phyloP scores from a whole-genome alignment of 75 land plant genomes.

The Cunninghamia lanceolata region DNA sequence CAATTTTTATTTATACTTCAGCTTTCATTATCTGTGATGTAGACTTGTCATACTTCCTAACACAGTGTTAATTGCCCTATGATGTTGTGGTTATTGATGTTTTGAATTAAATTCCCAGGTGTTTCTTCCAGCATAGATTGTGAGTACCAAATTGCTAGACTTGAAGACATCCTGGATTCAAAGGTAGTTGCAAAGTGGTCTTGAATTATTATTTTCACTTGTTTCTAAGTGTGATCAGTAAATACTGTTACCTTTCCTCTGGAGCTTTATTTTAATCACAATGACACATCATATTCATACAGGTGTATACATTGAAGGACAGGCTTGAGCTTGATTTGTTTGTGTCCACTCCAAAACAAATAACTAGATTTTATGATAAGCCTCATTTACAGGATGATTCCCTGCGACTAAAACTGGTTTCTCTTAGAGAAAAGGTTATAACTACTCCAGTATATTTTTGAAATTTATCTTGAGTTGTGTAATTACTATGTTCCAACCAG shows the following conservation, averaged over 20 bases:
- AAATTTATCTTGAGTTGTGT: background rate
- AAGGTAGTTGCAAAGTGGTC: conserved; percentile 24
- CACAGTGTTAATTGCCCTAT: background rate
- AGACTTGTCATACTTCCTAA: background rate
- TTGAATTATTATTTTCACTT: background rate
- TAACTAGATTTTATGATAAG: conserved; percentile 31
- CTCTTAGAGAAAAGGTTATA: conserved; percentile 48
- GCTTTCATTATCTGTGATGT: background rate
- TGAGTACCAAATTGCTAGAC: conserved; percentile 49
- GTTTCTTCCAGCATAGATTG: conserved; percentile 50
- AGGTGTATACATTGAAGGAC: conserved; percentile 59
- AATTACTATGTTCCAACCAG: conserved; percentile 10
- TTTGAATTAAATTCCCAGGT: conserved; percentile 23
- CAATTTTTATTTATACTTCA: background rate
- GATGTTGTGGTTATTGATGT: background rate
- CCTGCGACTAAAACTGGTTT: conserved; percentile 39
- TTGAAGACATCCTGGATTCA: conserved; percentile 62
- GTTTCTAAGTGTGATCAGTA: background rate
- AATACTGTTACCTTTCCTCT: background rate
- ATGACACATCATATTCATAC: background rate
- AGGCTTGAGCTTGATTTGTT: conserved; percentile 55
- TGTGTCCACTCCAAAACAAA: conserved; percentile 62
- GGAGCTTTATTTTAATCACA: background rate
- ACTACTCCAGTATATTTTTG: background rate
- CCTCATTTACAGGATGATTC: conserved; percentile 1